Base-by-base conservation (phyloP, 2,329 filamentous ascomycete species). In the Drechslerella coelobrocha region DNA sequence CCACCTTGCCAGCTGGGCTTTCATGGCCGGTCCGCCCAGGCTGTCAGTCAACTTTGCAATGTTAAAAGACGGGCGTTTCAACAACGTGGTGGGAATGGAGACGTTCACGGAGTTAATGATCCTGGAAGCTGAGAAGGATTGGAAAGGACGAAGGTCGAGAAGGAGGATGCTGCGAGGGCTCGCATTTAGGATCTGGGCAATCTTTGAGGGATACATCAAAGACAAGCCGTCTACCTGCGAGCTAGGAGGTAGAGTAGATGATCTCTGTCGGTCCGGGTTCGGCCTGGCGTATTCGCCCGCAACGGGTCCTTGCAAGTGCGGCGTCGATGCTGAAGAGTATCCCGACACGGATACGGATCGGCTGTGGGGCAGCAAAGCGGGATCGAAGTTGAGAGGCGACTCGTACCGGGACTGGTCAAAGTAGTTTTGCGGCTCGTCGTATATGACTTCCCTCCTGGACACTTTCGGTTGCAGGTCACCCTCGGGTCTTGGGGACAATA, bases 51-150 rank as follows among this genome's bases (percentile, higher is more conserved):
- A 82, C 77, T 95, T 97, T 72, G 92, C 84, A 10, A 96, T 85
- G 75, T 93, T 93, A 79, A 95, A 97, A 0, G 92, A 95, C 0
- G 91, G 88, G 53, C 94, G 84, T 79, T 97, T 97, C 17, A 99
- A 81, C 12, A 99, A 81, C 0, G 93, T 97, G 0, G 94, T 97
- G 0, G 94, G 94, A 71, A 97, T 96, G 77, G 94, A 97, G 3
- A 99, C 82, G 77, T 95, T 97, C 29, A 99, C 80, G 0, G 93
- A 91, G n/a, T 88, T 88, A 53, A 83, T 81, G 60, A 97, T 89
- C 27, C 90, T 86, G 21, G 89, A 88, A 48, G 85, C 83, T 0
- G 87, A 84, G 77, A 89, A 97, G 74, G 93, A 91, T 19, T 92
- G 91, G 26, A 88, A 90, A 0, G 95, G 92, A 39, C 94, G 86